Evolutionary conservation across 768 basidiomycete species (phyloP).

Genomic region (Pleurotus citrinopileatus): DNA sequence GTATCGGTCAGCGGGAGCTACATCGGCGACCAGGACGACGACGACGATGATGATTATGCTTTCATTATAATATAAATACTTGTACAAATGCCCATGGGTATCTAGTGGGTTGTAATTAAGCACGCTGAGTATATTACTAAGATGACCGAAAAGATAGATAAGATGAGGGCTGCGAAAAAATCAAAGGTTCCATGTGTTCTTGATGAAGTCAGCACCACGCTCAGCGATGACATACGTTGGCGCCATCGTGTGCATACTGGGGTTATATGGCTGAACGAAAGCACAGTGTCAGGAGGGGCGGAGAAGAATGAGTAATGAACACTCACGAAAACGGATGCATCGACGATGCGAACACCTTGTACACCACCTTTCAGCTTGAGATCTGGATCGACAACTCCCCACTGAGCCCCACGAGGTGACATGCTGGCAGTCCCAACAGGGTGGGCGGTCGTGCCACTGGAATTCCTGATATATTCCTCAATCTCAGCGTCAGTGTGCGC

Average conservation of each 20-base stretch:
- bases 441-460: constrained; percentile 20
- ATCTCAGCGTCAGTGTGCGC: constrained; percentile 24
- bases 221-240: no score
- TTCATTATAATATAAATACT: no score
- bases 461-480: constrained; percentile 19
- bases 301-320: neutral
- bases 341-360: constrained; percentile 31
- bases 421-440: constrained; percentile 27
- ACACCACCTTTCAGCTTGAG: constrained; percentile 29
- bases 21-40: no score
- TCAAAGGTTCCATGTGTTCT: neutral
- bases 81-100: no score
- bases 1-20: no score
- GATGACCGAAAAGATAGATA: no score
- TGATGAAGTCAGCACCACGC: constrained; percentile 22
- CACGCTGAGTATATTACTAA: no score
- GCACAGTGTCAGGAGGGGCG: no score
- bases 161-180: no score
- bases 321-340: constrained; percentile 36
- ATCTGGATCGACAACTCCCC: constrained; percentile 32
- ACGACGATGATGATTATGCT: no score
- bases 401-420: constrained; percentile 22
- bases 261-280: constrained; percentile 17
- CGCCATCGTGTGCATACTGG: constrained; percentile 20
- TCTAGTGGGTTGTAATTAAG: no score